phyloP scores from a whole-genome alignment of 305 asterid genomes.

The Ilex paraguariensis region DNA sequence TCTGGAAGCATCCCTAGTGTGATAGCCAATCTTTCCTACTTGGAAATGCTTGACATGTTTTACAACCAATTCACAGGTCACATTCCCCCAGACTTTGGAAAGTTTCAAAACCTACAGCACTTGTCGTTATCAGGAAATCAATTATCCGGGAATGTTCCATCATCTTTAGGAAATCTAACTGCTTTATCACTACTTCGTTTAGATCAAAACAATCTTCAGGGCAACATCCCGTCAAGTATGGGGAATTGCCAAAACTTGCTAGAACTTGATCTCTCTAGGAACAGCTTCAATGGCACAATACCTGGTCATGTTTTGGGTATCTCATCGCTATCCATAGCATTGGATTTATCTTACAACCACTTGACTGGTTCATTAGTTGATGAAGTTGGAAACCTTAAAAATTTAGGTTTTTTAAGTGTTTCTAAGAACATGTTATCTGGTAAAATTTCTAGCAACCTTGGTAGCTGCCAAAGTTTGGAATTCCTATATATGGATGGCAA shows the following conservation, averaged over 20 bases:
- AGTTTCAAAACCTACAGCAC: conserved; percentile 9
- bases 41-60: conserved; percentile 15
- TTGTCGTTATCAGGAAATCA: conserved; percentile 13
- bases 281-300: conserved; percentile 7
- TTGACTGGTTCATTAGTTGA: background rate
- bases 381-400: background rate
- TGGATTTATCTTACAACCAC: background rate
- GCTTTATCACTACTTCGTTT: conserved; percentile 3
- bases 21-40: conserved; percentile 9
- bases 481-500: background rate
- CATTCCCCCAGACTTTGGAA: conserved; percentile 16
- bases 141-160: conserved; percentile 18
- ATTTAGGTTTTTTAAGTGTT: background rate
- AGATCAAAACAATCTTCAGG: conserved; percentile 7
- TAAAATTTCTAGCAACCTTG: background rate
- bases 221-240: conserved; percentile 14
- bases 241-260: conserved; percentile 16
- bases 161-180: conserved; percentile 19
- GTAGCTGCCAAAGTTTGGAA: background rate
- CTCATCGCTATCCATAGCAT: background rate
- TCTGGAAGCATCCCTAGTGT: conserved; percentile 18
- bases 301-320: too few species aligned
- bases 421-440: background rate
- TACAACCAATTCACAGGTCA: conserved; percentile 21
- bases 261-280: conserved; percentile 12